phyloP scores from a whole-genome alignment of 1,284 basidiomycete genomes.

The Fomitiporia mediterranea region DNA sequence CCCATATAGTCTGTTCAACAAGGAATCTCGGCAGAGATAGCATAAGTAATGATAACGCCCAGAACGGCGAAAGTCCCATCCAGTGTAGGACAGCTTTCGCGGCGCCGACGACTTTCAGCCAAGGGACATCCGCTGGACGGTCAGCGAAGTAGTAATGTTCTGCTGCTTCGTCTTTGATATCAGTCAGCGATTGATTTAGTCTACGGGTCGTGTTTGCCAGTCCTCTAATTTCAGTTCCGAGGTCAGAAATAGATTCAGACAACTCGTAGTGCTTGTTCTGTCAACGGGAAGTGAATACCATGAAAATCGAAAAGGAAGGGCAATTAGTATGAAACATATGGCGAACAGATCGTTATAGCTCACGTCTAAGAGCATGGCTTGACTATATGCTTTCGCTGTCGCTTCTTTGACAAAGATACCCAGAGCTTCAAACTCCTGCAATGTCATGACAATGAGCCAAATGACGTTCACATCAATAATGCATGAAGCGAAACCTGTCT shows the following conservation, averaged over 20 bases:
- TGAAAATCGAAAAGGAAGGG: not conserved
- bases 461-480: not conserved
- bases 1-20: not conserved
- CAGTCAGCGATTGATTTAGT: constrained; percentile 3
- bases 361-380: constrained; percentile 10
- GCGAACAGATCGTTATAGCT: not conserved
- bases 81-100: not conserved
- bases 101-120: not conserved
- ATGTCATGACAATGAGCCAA: not conserved
- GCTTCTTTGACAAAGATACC: constrained; percentile 10
- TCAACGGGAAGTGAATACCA: not conserved
- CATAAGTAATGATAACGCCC: constrained; percentile 3
- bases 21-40: constrained; percentile 7
- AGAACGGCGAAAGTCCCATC: constrained; percentile 3
- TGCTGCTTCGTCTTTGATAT: not conserved
- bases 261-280: constrained; percentile 10
- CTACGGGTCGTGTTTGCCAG: not conserved
- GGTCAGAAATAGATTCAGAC: constrained; percentile 3
- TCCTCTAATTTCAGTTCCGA: not conserved
- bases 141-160: not conserved
- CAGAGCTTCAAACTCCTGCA: constrained; percentile 5
- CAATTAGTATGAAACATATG: no score
- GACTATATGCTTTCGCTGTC: constrained; percentile 10
- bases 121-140: not conserved
- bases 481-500: not conserved